These are phyloP conservation scores for Microascus cirrosus DNA, from an alignment of 2,329 filamentous ascomycete genomes.

Conservation along the genomic window DNA sequence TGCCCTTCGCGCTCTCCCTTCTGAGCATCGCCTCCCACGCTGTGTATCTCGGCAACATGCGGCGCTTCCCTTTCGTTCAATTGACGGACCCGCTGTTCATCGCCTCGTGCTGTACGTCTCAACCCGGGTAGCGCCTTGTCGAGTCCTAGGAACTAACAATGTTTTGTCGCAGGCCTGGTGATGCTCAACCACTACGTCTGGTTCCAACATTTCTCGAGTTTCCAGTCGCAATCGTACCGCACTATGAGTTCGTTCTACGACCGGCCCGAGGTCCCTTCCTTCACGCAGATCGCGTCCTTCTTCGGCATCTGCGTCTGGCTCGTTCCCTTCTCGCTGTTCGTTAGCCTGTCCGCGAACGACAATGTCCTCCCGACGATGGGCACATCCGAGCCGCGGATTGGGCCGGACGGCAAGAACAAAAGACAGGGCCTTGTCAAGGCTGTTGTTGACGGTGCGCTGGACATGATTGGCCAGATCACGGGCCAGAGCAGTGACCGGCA, in stretches of 20 bases:
- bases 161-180: conserved; percentile 54
- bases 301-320: conserved; percentile 97
- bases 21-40: conserved; percentile 73
- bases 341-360: conserved; percentile 85
- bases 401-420: conserved; percentile 33
- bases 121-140: neutral
- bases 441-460: conserved; percentile 35
- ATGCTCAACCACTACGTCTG: conserved; percentile 87
- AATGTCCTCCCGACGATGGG: conserved; percentile 92
- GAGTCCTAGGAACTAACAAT: neutral
- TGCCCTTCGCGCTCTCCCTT: conserved; percentile 63
- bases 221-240: conserved; percentile 45
- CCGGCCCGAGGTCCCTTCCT: conserved; percentile 57
- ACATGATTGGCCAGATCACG: neutral
- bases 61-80: conserved; percentile 65
- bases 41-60: conserved; percentile 81
- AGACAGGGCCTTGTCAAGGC: conserved; percentile 58
- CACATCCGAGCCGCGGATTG: conserved; percentile 47
- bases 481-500: neutral
- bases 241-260: conserved; percentile 52
- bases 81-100: conserved; percentile 81
- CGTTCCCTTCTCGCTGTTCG: conserved; percentile 89
- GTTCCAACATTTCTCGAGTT: conserved; percentile 81
- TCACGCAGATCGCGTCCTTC: conserved; percentile 90
- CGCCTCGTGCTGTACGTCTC: conserved; percentile 61